phyloP scores from a whole-genome alignment of 2,329 filamentous ascomycete genomes.

The Paecilomyces formosus region DNA sequence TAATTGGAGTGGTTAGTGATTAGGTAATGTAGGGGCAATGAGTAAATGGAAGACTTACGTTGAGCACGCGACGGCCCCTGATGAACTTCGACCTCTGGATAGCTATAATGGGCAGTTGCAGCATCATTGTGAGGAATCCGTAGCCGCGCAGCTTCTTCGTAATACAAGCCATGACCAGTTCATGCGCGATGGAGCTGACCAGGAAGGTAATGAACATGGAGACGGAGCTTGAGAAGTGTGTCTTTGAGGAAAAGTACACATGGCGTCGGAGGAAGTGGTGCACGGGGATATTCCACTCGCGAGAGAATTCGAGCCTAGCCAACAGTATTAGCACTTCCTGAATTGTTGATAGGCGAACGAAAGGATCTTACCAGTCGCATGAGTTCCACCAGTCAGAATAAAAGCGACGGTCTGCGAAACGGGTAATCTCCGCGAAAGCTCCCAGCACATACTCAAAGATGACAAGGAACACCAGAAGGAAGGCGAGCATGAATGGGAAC shows the following conservation, averaged over 20 bases:
- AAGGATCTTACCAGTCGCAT: constrained; percentile 44
- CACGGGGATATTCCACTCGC: constrained; percentile 97
- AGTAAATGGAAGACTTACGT: constrained; percentile 37
- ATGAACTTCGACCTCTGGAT: constrained; percentile 76
- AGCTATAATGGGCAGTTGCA: constrained; percentile 91
- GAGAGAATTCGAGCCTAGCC: constrained; percentile 77
- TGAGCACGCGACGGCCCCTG: constrained; percentile 65
- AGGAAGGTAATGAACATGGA: constrained; percentile 89
- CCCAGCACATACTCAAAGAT: constrained; percentile 97
- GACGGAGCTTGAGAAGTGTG: constrained; percentile 64
- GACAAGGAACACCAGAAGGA: constrained; percentile 91
- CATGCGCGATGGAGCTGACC: constrained; percentile 81
- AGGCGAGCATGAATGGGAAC: constrained; percentile 95
- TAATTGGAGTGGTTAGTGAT: constrained; percentile 5
- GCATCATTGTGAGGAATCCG: constrained; percentile 90
- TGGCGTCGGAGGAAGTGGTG: constrained; percentile 92
- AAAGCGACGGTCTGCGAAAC: constrained; percentile 90
- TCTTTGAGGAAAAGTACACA: constrained; percentile 78
- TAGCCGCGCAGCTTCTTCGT: constrained; percentile 95
- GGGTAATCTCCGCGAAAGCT: constrained; percentile 87
- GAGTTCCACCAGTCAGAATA: constrained; percentile 70
- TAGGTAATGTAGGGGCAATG: background rate
- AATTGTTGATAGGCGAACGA: constrained; percentile 43
- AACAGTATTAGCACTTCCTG: background rate
- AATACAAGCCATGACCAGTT: constrained; percentile 96